Conservation (phyloP, 805 yeast species). For the Candida ponderosae region DNA sequence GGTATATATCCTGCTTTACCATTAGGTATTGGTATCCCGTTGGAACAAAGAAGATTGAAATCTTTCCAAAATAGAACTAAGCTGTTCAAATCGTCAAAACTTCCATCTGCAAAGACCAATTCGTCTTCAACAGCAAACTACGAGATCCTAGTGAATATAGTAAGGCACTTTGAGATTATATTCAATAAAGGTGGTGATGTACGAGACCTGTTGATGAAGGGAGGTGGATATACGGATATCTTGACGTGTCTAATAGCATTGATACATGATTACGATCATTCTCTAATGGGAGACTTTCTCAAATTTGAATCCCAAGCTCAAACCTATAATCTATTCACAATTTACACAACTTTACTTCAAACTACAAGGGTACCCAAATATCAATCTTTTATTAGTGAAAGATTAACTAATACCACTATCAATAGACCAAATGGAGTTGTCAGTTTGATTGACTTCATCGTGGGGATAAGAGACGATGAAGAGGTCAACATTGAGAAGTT, state of each 20-base stretch:
- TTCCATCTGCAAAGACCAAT: slow-evolving; percentile 13
- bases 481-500: slow-evolving; percentile 59
- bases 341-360: slow-evolving; percentile 50
- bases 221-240: slow-evolving; percentile 60
- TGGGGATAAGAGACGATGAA: slow-evolving; percentile 71
- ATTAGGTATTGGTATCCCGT: slow-evolving; percentile 51
- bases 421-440: slow-evolving; percentile 63
- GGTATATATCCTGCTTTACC: slow-evolving; percentile 65
- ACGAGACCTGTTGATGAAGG: slow-evolving; percentile 45
- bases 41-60: slow-evolving; percentile 50
- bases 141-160: slow-evolving; percentile 5
- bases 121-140: slow-evolving; percentile 13
- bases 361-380: slow-evolving; percentile 40
- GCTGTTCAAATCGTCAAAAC: slow-evolving; percentile 12
- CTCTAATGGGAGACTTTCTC: slow-evolving; percentile 7
- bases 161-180: slow-evolving; percentile 15
- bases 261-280: slow-evolving; percentile 23
- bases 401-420: slow-evolving; percentile 47
- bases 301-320: slow-evolving; percentile 39
- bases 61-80: slow-evolving; percentile 30
- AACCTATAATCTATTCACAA: slow-evolving; percentile 58
- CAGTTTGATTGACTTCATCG: slow-evolving; percentile 65
- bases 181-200: slow-evolving; percentile 21
- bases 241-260: slow-evolving; percentile 40
- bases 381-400: slow-evolving; percentile 35